Percentiles rank a stretch among this genome's conserved stretches.
These are phyloP conservation scores for Codiaeum variegatum DNA, from an alignment of 441 rosid species.

Conservation along the genomic window DNA sequence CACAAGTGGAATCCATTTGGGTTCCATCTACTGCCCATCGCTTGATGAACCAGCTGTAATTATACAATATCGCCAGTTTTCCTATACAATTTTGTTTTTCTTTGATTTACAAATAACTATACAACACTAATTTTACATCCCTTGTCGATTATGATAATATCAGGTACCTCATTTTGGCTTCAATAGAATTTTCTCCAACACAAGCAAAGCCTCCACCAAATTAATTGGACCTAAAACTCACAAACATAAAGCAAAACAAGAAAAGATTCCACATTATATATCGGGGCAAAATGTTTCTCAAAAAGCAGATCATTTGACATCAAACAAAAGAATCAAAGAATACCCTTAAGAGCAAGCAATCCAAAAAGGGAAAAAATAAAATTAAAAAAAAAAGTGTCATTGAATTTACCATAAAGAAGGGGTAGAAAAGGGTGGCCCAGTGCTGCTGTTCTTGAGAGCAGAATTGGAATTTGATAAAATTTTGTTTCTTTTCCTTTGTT, in stretches of 20 bases:
- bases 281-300: background rate
- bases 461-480: conserved; percentile 4
- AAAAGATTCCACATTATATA: background rate
- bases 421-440: conserved; percentile 18
- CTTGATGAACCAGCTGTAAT: conserved; percentile 36
- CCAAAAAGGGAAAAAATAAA: conserved; percentile 15
- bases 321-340: conserved; percentile 30
- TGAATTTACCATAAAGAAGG: conserved; percentile 27
- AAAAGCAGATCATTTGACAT: background rate
- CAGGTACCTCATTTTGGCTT: conserved; percentile 56
- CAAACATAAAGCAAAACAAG: conserved; percentile 8
- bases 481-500: background rate
- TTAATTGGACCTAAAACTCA: conserved; percentile 26
- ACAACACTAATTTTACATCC: conserved; percentile 29
- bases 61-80: conserved; percentile 58
- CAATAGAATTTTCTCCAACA: conserved; percentile 30
- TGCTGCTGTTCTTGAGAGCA: conserved; percentile 12
- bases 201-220: conserved; percentile 27
- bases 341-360: conserved; percentile 57
- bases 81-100: conserved; percentile 10
- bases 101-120: conserved; percentile 11
- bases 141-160: conserved; percentile 30
- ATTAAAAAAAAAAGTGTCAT: conserved; percentile 17
- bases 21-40: conserved; percentile 81
- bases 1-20: conserved; percentile 45